Percentiles rank a stretch among this genome's conserved stretches.
These are phyloP conservation scores for Aspergillus japonicus DNA, from an alignment of 2,329 filamentous ascomycete species.

Conservation along the genomic window DNA sequence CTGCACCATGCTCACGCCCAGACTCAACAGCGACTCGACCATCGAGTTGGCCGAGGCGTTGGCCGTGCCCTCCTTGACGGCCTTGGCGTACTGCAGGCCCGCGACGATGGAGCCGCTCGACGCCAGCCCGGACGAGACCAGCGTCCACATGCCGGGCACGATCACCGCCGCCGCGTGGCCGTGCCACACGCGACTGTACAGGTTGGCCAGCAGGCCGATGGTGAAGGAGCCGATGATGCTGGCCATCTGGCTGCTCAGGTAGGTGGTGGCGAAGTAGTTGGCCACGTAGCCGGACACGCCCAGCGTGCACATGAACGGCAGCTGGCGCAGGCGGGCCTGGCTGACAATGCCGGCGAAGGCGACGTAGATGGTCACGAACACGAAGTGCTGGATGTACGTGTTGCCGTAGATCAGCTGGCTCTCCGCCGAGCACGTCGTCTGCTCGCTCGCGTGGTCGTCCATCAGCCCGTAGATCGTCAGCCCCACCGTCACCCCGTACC, in stretches of 20 bases:
- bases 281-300: constrained; percentile 71
- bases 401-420: constrained; percentile 35
- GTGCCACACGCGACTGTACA: constrained; percentile 69
- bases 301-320: constrained; percentile 72
- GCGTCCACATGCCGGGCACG: constrained; percentile 77
- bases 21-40: constrained; percentile 27
- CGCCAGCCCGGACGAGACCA: constrained; percentile 59
- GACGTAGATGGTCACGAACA: constrained; percentile 71
- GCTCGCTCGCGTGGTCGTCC: constrained; percentile 54
- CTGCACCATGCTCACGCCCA: constrained; percentile 48
- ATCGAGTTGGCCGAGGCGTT: constrained; percentile 9
- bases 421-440: constrained; percentile 42
- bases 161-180: constrained; percentile 79
- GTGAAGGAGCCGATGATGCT: constrained; percentile 74
- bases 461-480: constrained; percentile 63
- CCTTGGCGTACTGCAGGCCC: constrained; percentile 55
- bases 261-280: constrained; percentile 67
- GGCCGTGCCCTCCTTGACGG: constrained; percentile 39
- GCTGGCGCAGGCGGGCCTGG: constrained; percentile 74
- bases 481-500: constrained; percentile 70
- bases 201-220: constrained; percentile 72
- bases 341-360: constrained; percentile 74
- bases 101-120: constrained; percentile 55
- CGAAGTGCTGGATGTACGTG: constrained; percentile 54
- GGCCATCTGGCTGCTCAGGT: constrained; percentile 71